Evolutionary conservation across 106 monocot genomes (phyloP), one percentile per base, ranked within the genome.

Genomic region (Allium cepa): DNA sequence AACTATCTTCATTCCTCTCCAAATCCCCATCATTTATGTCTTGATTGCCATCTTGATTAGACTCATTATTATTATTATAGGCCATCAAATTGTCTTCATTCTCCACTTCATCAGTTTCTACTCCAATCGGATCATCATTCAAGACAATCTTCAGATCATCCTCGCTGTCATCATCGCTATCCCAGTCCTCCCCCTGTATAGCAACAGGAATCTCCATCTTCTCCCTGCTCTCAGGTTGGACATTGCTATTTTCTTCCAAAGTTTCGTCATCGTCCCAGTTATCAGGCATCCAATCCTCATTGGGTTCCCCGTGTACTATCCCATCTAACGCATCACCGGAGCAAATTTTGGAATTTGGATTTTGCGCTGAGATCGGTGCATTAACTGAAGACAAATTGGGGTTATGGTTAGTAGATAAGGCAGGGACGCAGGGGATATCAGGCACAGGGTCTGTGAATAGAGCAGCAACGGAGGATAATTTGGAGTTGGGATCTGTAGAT

Each of bases 71-170:
- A 36, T 36, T 56, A 47, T 63, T 64, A 64, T 64, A 12, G 26
- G 64, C 64, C 17, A 73, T 64, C 55, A 73, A 57, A 64, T 64
- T 64, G 46, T 63, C 62, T 45, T 63, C 62, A 12, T 47, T 46
- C 7, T 62, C 62, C 45, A 45, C 62, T 4, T 63, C 62, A 46
- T 63, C 45, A 7, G 1, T 61, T 36, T 61, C 61, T 27, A 10
- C 13, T 10, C 62, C 62, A 36, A 63, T 46, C 12, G 46, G 62
- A 59, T 68, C 73, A 64, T 99, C 90, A 46, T 99, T 92, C 17
- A 99, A 75, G 11, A 99, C 92, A 36, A 99, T 99, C 72, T 83
- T 75, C 27, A 99, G 80, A 78, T 99, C 97, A 67, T 99, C 97
- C 27, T 92, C 97, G 64, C 97, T 99, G 36, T 36, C 36, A 36